A percentile compares a stretch with the other conserved stretches of the same genome.
These are phyloP conservation scores for Colletotrichum brevisporum DNA, from an alignment of 2,329 filamentous ascomycete species.

Conservation along the genomic window DNA sequence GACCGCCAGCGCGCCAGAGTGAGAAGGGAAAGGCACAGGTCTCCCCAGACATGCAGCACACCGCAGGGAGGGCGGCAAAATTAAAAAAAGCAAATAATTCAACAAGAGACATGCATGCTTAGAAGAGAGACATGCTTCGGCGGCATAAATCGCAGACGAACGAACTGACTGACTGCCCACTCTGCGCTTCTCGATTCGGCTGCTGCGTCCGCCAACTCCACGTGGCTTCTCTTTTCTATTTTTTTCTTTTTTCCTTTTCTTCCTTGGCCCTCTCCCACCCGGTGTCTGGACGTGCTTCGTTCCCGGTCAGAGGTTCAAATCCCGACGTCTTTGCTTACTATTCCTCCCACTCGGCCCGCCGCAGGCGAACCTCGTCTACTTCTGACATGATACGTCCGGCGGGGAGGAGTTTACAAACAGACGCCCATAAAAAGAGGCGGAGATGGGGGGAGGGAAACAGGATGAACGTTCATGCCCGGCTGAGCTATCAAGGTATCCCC, in stretches of 20 bases:
- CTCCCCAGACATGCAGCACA: background rate
- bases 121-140: background rate
- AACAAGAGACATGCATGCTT: background rate
- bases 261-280: background rate
- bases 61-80: too few relatives aligned
- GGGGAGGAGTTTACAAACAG: background rate
- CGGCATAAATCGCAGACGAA: too few relatives aligned
- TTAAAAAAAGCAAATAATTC: background rate
- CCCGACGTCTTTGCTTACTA: background rate
- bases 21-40: background rate
- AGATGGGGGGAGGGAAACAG: background rate
- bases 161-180: background rate
- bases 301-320: background rate
- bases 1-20: background rate
- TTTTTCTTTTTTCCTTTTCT: background rate
- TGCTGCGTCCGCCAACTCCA: background rate
- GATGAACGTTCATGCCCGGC: background rate
- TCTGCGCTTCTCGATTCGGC: background rate
- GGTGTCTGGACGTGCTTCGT: background rate
- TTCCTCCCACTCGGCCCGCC: background rate
- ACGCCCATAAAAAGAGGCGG: background rate
- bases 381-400: background rate
- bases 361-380: background rate
- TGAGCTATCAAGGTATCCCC: background rate
- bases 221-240: background rate